phyloP scores from a whole-genome alignment of 2,329 filamentous ascomycete genomes.

The Penicillium sp. region DNA sequence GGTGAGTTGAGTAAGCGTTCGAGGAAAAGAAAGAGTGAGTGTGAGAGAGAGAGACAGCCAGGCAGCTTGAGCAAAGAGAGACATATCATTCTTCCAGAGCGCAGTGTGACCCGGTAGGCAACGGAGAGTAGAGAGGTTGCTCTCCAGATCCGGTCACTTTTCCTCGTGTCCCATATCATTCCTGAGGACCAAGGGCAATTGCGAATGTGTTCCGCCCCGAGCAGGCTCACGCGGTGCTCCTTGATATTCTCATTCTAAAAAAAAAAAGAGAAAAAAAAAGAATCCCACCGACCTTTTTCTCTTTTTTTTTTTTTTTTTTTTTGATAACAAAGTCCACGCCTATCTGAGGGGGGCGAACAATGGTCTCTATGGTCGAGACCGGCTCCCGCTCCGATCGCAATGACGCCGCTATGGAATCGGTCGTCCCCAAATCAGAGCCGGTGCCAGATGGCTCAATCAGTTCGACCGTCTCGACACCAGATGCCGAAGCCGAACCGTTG shows the following conservation, averaged over 20 bases:
- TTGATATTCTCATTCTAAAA: too few relatives aligned
- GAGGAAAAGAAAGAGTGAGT: not conserved
- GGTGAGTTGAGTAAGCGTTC: not conserved
- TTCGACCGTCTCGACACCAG: slow-evolving; percentile 43
- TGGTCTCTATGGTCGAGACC: slow-evolving; percentile 43
- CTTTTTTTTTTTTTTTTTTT: not conserved
- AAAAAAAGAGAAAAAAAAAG: not conserved
- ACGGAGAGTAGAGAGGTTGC: too few relatives aligned
- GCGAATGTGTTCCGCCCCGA: too few relatives aligned
- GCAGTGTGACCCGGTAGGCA: too few relatives aligned
- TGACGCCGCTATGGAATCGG: slow-evolving; percentile 36
- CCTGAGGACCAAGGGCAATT: too few relatives aligned
- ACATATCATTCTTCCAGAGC: too few relatives aligned
- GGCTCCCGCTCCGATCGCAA: slow-evolving; percentile 33
- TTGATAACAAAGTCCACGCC: not conserved
- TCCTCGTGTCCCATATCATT: too few relatives aligned
- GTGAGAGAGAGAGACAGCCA: not conserved
- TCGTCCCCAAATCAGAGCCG: slow-evolving; percentile 40
- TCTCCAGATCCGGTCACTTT: too few relatives aligned
- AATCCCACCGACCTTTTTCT: too few relatives aligned
- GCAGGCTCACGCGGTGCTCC: too few relatives aligned
- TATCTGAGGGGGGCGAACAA: slow-evolving; percentile 19
- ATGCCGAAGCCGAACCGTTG: slow-evolving; percentile 37
- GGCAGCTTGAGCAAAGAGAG: not conserved
- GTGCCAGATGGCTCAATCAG: slow-evolving; percentile 39